A percentile compares a stretch with the other conserved stretches of the same genome.
Conservation (phyloP, 805 yeast genomes). For the Candida sithepensis region DNA sequence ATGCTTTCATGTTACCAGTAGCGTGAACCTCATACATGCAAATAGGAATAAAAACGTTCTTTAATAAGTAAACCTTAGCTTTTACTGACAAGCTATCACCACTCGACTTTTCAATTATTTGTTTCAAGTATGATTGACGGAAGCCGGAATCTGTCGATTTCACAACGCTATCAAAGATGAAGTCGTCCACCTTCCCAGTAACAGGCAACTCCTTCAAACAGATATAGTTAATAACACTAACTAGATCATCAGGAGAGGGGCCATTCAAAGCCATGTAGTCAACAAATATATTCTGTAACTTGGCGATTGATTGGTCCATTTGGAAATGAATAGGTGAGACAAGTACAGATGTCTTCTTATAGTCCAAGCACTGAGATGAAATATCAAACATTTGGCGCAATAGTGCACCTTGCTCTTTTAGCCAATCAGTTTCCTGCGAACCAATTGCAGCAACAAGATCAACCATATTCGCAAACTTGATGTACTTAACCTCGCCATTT, state of each 20-base stretch:
- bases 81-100: slow-evolving; percentile 41
- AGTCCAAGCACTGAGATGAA: slow-evolving; percentile 40
- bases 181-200: slow-evolving; percentile 50
- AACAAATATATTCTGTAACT: slow-evolving; percentile 51
- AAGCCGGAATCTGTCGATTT: slow-evolving; percentile 41
- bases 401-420: slow-evolving; percentile 44
- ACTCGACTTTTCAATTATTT: slow-evolving; percentile 48
- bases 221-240: slow-evolving; percentile 41
- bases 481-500: slow-evolving; percentile 50
- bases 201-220: slow-evolving; percentile 44
- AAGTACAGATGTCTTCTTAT: slow-evolving; percentile 40
- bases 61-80: slow-evolving; percentile 60
- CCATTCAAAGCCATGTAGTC: slow-evolving; percentile 15
- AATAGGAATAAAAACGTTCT: slow-evolving; percentile 60
- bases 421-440: slow-evolving; percentile 48
- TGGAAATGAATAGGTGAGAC: slow-evolving; percentile 65
- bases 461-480: slow-evolving; percentile 69
- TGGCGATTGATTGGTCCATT: slow-evolving; percentile 63
- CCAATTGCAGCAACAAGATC: slow-evolving; percentile 59
- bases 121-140: slow-evolving; percentile 49
- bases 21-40: slow-evolving; percentile 58
- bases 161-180: slow-evolving; percentile 54
- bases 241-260: slow-evolving; percentile 28
- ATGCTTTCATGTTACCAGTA: slow-evolving; percentile 32
- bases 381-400: slow-evolving; percentile 41